These are phyloP conservation scores for Nakaseomyces sp. DNA, from an alignment of 1,139 yeast genomes.

Conservation along the genomic window DNA sequence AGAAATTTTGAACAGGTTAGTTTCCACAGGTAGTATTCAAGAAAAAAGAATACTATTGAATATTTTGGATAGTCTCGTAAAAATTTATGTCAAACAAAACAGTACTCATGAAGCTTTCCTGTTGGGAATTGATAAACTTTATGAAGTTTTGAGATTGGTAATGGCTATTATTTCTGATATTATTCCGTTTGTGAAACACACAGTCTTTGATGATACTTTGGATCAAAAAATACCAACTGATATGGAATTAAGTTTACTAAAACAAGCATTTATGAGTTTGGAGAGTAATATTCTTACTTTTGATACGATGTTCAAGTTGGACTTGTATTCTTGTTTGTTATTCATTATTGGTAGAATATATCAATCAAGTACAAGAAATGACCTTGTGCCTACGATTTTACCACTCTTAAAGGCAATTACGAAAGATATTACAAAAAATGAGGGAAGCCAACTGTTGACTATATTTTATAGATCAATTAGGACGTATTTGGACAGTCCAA, in stretches of 20 bases:
- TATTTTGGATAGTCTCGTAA: constrained; percentile 44
- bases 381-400: constrained; percentile 44
- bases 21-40: constrained; percentile 49
- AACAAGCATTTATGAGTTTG: constrained; percentile 46
- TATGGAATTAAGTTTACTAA: constrained; percentile 39
- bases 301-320: constrained; percentile 59
- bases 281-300: constrained; percentile 55
- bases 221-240: constrained; percentile 18
- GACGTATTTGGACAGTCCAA: background rate
- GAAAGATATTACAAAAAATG: constrained; percentile 32
- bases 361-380: constrained; percentile 21
- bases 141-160: constrained; percentile 69
- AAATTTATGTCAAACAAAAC: constrained; percentile 26
- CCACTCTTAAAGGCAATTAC: constrained; percentile 51
- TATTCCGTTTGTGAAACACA: constrained; percentile 51
- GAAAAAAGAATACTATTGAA: constrained; percentile 48
- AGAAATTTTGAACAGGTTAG: constrained; percentile 66
- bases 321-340: constrained; percentile 61
- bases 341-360: constrained; percentile 54
- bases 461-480: constrained; percentile 35
- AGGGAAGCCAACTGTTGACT: constrained; percentile 46
- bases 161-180: constrained; percentile 53
- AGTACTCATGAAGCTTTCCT: constrained; percentile 34
- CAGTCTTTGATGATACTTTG: constrained; percentile 23
- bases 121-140: constrained; percentile 62